Evolutionary conservation across 2,329 filamentous ascomycete species (phyloP).

Genomic region (Scopulariopsis brevicaulis): DNA sequence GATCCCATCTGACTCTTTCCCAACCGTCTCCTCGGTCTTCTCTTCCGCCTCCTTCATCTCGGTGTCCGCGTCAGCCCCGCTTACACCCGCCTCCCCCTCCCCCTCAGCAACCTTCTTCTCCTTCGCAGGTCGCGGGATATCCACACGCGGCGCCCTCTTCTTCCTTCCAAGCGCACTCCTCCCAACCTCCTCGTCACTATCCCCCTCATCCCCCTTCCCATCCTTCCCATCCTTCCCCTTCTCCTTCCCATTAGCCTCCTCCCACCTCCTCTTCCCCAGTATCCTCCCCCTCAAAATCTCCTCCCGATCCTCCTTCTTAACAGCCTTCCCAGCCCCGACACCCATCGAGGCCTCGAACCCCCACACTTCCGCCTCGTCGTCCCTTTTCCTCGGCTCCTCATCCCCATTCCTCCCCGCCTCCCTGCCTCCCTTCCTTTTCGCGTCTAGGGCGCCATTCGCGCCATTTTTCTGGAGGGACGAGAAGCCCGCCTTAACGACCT

Average conservation of each 20-base stretch:
- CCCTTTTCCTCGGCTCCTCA: constrained; percentile 26
- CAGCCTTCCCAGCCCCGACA: constrained; percentile 5
- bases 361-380: constrained; percentile 20
- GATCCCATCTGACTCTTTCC: neutral
- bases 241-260: neutral
- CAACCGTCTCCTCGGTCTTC: neutral
- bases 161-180: constrained; percentile 24
- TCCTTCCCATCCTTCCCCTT: constrained; percentile 5
- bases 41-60: neutral
- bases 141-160: constrained; percentile 16
- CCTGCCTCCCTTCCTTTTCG: neutral
- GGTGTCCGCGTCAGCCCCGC: neutral
- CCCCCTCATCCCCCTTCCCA: constrained; percentile 16
- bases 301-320: constrained; percentile 11
- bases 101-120: neutral
- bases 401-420: constrained; percentile 10
- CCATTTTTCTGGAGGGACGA: neutral
- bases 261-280: constrained; percentile 13
- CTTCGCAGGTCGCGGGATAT: neutral
- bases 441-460: neutral
- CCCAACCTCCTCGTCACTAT: constrained; percentile 19
- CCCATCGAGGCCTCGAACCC: neutral
- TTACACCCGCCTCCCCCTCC: neutral
- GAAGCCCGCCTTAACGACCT: too few relatives aligned
- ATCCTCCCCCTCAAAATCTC: constrained; percentile 18